Evolutionary conservation across 2,329 filamentous ascomycete genomes (phyloP), one percentile per base, ranked within the genome.

Genomic region (Curvularia verruculosa): DNA sequence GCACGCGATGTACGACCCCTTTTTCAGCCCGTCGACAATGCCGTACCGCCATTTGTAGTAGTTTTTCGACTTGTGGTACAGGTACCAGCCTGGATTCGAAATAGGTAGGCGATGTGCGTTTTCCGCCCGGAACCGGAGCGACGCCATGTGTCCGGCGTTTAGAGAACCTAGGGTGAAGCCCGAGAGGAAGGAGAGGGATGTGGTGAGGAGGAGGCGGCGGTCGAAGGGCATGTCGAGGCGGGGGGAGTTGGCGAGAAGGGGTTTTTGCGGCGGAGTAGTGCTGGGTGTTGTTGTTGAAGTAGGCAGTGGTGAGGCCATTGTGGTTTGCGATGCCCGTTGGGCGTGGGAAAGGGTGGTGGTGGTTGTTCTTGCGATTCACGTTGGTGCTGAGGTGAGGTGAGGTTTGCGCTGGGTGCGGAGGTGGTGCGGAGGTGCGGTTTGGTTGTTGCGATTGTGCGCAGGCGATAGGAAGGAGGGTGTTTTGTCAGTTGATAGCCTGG

Each of bases 31-130:
- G 70, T 96, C 92, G 50, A 86, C 86, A 18, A 96, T 80, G 0
- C 90, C 94, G 5, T 89, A 90, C 21, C 89, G 84, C 68, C 91
- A 88, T 49, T 89, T 85, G 69, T 92, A 87, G 80, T 99, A 98
- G 78, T 96, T 98, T 78, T 98, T 98, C 74, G 87, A 91, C 79
- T 97, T 97, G 81, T 98, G 94, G 77, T 99, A 99, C n/a, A 98
- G 85, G 74, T 94, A 99, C 95, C 95, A 99, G 18, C 92, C 94
- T 2, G 88, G 86, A 24, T 91, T 88, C 1, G 88, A 88, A 3
- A 86, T 87, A 19, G 95, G 95, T 60, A 97, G 87, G 64, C 94
- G 90, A 81, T 99, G 95, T 1, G 95, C 92, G 73, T 99, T 96
- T 78, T 99, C 95, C 58, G 95, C 95, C 53, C 94, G 89, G 80